Percentiles rank a stretch among this genome's conserved stretches.
Evolutionary conservation across 176 grass and related monocot species (phyloP).

Genomic region (Puya raimondii): DNA sequence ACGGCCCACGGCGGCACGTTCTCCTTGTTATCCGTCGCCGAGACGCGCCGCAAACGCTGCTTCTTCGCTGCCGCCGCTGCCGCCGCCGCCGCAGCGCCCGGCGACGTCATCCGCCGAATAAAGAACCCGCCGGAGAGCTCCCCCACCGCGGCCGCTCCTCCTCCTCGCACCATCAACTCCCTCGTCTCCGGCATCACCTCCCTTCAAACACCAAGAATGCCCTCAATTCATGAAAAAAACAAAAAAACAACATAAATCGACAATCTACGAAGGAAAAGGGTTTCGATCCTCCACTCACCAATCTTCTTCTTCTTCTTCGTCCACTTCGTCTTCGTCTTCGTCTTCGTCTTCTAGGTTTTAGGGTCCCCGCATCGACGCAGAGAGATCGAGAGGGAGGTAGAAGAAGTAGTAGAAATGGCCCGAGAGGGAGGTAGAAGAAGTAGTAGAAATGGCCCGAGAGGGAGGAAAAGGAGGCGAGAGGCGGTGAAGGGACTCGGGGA

Average conservation of each 20-base stretch:
- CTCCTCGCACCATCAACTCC: slow-evolving; percentile 3
- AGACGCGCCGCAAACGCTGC: slow-evolving; percentile 4
- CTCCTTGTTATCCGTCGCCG: slow-evolving; percentile 31
- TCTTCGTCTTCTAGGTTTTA: too few species aligned
- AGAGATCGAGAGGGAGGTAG: too few species aligned
- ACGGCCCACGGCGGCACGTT: slow-evolving; percentile 24
- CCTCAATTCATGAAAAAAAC: background rate
- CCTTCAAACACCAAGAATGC: slow-evolving; percentile 6
- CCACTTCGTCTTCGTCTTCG: too few species aligned
- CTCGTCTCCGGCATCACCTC: slow-evolving; percentile 43
- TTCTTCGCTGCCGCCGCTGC: background rate
- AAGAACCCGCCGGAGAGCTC: slow-evolving; percentile 43
- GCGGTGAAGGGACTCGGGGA: too few species aligned
- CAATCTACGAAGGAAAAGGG: too few species aligned
- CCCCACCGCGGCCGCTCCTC: slow-evolving; percentile 6
- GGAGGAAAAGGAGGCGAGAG: too few species aligned
- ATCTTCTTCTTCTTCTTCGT: too few species aligned
- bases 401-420: too few species aligned
- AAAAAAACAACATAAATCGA: background rate
- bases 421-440: too few species aligned
- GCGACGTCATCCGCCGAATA: slow-evolving; percentile 32
- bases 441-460: too few species aligned
- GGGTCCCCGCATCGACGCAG: too few species aligned
- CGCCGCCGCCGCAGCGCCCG: slow-evolving; percentile 15
- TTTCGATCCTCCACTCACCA: too few species aligned